Evolutionary conservation across 1,139 yeast species (phyloP), one percentile per base, ranked within the genome.

Genomic region (Taphrina flavorubra): DNA sequence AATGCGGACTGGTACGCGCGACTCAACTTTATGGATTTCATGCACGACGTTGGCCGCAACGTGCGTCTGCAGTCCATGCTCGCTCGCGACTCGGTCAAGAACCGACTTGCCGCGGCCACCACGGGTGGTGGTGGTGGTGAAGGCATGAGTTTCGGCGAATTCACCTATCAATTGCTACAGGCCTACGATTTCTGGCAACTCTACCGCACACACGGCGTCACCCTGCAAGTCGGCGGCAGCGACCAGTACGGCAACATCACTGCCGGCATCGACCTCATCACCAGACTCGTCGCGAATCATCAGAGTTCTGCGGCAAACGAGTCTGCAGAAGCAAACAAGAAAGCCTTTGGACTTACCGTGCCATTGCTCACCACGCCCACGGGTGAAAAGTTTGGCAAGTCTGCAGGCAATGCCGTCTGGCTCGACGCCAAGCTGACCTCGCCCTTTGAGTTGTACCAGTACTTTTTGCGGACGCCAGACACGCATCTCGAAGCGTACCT

Each of bases 221-320:
- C 63, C 78, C 44, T 67, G 11, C 97, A 94, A 79, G 86, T 95
- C 36, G 99, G 99, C 16, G 99, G 99, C 8, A 92, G 89, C 76
- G 99, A 94, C 77, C 99, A 94, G 78, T 94, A 97, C 94, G 99
- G 99, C 0, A 94, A 94, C 75, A 95, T 95, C 72, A 91, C 96
- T 6, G 98, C 98, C 0, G 99, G 99, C 0, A 85, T 90, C 63
- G 99, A 94, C 75, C 81, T 95, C 70, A 91, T 94, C 57, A 82
- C 88, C 0, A 81, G 97, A 72, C 78, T 90, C 68, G 81, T 72
- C 72, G 55, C 75, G 75, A 61, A 51, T 18, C 40, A 66, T 66
- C n/a, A 16, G n/a, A 57, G 46, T 13, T 20, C n/a, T 6, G 16
- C n/a, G 5, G 11, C 51, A 7, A 14, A 11, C 6, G 42, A 2